Base-by-base conservation (phyloP, 768 basidiomycete genomes). In the Strobilomyces confusus region DNA sequence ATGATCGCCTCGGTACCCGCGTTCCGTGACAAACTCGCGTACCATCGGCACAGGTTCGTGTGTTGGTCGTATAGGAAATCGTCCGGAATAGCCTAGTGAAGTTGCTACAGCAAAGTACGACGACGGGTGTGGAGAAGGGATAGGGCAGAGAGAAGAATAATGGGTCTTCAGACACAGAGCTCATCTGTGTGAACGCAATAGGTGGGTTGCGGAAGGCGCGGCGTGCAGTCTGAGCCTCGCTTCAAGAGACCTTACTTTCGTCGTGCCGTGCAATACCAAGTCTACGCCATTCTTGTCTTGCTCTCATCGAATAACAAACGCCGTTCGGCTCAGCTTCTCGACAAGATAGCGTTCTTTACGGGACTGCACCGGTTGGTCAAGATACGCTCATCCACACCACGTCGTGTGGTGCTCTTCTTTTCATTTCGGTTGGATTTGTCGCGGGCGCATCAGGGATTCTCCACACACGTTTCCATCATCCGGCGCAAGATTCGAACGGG, bases 191-290 rank as follows among this genome's bases (percentile, higher is more conserved):
- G 29, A 23, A 49, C 3, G n/a, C 36, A 7, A 54, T 25, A 53
- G 54, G 58, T 63, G 48, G 11, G 58, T 29, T 4, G 23, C 9
- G n/a, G 19, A 15, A 7, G 4, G 4, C 15, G 14, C 9, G 25
- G n/a, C 1, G 30, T 9, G 9, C n/a, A 58, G 47, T 11, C n/a
- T n/a, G n/a, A 19, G 46, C 12, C 7, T 37, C 51, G 0, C 50
- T 52, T 30, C 43, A 47, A 44, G 86, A 87, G 62, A 90, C 88
- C 0, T 62, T 92, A 1, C 81, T 94, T 92, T 82, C 63, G 84
- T 86, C 2, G 77, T 87, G 30, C 87, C 89, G 0, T 86, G 83
- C 59, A 89, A n/a, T 84, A 86, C 60, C 86, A 89, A 72, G 89
- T 87, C 29, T 51, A 77, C 63, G 42, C 36, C 36, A 41, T 14